Base-by-base conservation (phyloP, 2,329 filamentous ascomycete species). In the Diaporthe sp. region DNA sequence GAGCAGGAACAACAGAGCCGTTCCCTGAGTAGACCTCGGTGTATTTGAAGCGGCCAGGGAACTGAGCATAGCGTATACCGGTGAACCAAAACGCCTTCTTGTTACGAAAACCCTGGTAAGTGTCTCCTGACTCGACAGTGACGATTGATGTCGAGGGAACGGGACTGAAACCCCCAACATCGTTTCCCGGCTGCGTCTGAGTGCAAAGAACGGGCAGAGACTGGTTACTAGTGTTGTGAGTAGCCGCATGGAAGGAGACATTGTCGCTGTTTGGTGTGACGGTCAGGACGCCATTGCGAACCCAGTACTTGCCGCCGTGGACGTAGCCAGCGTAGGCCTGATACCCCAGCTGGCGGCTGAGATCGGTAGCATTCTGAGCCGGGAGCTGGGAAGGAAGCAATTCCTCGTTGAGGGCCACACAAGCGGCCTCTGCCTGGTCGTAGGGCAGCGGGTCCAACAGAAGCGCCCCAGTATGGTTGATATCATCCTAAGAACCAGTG, bases 181-280 rank as follows among this genome's bases (percentile, higher is more conserved):
- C 58, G 30, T 66, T 66, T 1, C 42, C 28, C 2, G 60, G 28
- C 19, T 50, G 40, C 7, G 60, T 50, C 42, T 50, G 60, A 1
- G 60, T 66, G 60, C 60, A 66, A 35, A 66, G 60, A 45, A 66
- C 60, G 25, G 60, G 42, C 17, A 66, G 60, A 17, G 60, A 64
- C 40, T 64, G 25, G 40, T 47, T 45, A 25, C 25, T 30, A 28
- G 3, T 33, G 40, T 33, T 33, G 25, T 30, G 25, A 47, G 60
- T n/a, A 33, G 25, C 40, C 40, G 60, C 25, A 15, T 64, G 60
- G 60, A 64, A 33, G 25, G 60, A n/a, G 7, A 64, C 40, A 15
- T 64, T 47, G 8, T 64, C 40, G 25, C 40, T 64, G 60, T 19
- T 19, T 40, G 40, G 25, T 22, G 17, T 47, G 28, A 19, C 40